Evolutionary conservation across 2,329 filamentous ascomycete genomes (phyloP), one percentile per base, ranked within the genome.

Genomic region (Xylogone sp.): DNA sequence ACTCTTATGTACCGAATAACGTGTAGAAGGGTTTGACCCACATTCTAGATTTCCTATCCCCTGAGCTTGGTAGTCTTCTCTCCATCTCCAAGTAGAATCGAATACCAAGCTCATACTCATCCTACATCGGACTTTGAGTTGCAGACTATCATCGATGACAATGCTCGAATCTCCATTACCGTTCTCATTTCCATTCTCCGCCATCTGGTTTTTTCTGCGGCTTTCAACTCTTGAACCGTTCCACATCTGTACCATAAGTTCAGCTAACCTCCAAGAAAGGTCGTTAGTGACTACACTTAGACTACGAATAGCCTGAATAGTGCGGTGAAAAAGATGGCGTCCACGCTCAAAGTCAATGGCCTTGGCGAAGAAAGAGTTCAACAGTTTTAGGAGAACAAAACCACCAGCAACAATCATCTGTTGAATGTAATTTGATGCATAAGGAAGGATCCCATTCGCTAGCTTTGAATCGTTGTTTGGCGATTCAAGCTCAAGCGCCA

Each of bases 191-290:
- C 54, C 55, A 42, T 56, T 57, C 39, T 50, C 53, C 2, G 21
- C 31, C 49, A 57, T 71, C 43, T 75, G 72, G 53, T 75, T 75
- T 34, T 71, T 62, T 44, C 75, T 74, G 19, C 60, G 61, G 46
- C 56, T 56, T 46, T 63, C 63, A 18, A 65, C 59, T 49, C 60
- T 71, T 69, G 58, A 71, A 71, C 57, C 86, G 60, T 90, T 89
- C 87, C 88, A 94, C 68, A 94, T 86, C 70, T 93, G 89, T 5
- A 89, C 88, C 76, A 93, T 87, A n/a, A 94, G 79, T 71, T 93
- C 89, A 2, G 88, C 87, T 53, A 93, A 75, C 27, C 89, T 81
- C 76, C 87, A 89, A 49, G 89, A 84, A 10, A 94, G 76, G 63
- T 94, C 89, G 62, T 93, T 93, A 54, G 85, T 81, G 43, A 85